Percentiles rank a stretch among this genome's conserved stretches.
Conservation (phyloP, 2,329 filamentous ascomycete genomes). For the Zasmidium angulare region DNA sequence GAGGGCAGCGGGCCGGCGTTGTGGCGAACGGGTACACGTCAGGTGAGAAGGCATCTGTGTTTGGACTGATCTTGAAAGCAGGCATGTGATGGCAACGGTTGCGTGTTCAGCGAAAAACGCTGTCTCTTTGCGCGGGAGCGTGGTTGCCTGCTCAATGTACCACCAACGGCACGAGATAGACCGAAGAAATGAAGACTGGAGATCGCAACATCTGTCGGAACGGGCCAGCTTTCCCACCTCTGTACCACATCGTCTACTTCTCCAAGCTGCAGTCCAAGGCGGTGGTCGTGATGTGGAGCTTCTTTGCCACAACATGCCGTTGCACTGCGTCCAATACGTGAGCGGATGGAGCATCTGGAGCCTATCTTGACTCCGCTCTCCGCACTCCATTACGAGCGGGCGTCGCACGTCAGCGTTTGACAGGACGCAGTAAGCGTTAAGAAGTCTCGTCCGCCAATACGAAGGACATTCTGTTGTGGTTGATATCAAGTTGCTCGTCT, state of each 20-base stretch:
- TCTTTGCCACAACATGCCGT: neutral
- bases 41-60: neutral
- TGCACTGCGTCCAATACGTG: neutral
- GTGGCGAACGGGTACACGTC: neutral
- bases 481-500: neutral
- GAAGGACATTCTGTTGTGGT: neutral
- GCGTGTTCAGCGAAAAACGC: neutral
- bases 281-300: neutral
- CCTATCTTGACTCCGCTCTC: slow-evolving; percentile 3
- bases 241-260: neutral
- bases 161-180: slow-evolving; percentile 9
- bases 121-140: neutral
- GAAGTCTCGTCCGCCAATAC: neutral
- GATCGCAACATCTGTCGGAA: neutral
- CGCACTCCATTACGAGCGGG: neutral
- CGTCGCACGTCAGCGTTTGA: neutral
- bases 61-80: neutral
- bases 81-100: neutral
- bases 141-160: neutral
- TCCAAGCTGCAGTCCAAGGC: neutral
- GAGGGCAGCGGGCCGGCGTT: neutral
- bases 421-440: neutral
- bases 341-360: slow-evolving; percentile 1
- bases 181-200: slow-evolving; percentile 1
- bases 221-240: neutral